phyloP scores from a whole-genome alignment of 2,329 filamentous ascomycete species.

The Curvularia verruculosa region DNA sequence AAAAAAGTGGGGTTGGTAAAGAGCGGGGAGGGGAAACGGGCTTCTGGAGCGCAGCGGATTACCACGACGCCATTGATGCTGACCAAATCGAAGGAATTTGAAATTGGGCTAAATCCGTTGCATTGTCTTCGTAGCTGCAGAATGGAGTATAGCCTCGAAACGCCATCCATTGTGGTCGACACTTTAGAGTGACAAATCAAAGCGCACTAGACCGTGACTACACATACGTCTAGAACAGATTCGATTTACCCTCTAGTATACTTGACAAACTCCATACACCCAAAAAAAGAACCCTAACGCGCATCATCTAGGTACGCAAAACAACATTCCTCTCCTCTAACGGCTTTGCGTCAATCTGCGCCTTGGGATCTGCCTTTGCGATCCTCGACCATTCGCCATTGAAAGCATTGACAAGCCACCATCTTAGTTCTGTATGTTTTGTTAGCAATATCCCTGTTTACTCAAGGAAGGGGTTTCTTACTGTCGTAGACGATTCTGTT shows the following conservation, averaged over 20 bases:
- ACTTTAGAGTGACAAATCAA: background rate
- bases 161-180: background rate
- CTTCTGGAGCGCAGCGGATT: background rate
- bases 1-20: slow-evolving; percentile 14
- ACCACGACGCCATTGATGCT: background rate
- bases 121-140: background rate
- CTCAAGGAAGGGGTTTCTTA: slow-evolving; percentile 57
- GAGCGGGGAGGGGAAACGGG: background rate
- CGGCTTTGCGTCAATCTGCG: slow-evolving; percentile 31
- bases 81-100: background rate
- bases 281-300: background rate
- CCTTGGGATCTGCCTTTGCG: slow-evolving; percentile 58
- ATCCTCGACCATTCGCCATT: slow-evolving; percentile 88
- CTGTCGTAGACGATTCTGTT: slow-evolving; percentile 91
- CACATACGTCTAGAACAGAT: background rate
- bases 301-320: background rate
- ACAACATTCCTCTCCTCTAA: slow-evolving; percentile 15
- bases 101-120: background rate
- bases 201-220: background rate
- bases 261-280: background rate
- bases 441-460: slow-evolving; percentile 8
- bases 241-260: background rate
- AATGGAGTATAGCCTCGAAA: background rate
- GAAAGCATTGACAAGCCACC: slow-evolving; percentile 96
- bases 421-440: slow-evolving; percentile 68